Percentiles rank a stretch among this genome's conserved stretches.
Evolutionary conservation across 2,329 filamentous ascomycete genomes (phyloP).

Genomic region (Sarocladium strictum): DNA sequence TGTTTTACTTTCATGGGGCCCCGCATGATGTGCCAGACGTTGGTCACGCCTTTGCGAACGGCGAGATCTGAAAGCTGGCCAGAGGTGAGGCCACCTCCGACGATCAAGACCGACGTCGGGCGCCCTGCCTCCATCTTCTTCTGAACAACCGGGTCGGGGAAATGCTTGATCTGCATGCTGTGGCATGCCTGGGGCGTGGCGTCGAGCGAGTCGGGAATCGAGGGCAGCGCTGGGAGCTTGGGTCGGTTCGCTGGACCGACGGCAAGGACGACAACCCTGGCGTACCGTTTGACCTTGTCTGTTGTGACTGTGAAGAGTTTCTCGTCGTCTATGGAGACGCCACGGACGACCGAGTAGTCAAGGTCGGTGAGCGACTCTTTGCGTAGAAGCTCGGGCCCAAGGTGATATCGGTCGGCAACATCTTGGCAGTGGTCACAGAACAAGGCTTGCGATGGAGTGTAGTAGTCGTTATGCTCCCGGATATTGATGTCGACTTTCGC

Average conservation of each 20-base stretch:
- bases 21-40: conserved; percentile 67
- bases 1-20: conserved; percentile 57
- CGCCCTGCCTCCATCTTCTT: conserved; percentile 42
- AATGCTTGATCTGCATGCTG: conserved; percentile 54
- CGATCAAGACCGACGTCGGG: conserved; percentile 60
- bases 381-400: conserved; percentile 44
- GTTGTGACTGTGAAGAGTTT: conserved; percentile 62
- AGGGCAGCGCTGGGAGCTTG: conserved; percentile 33
- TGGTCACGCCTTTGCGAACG: conserved; percentile 57
- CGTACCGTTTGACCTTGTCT: conserved; percentile 45
- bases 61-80: conserved; percentile 67
- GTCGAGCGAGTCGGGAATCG: conserved; percentile 19
- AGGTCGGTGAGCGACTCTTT: conserved; percentile 57
- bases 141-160: conserved; percentile 48
- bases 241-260: conserved; percentile 63
- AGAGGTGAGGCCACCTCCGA: conserved; percentile 72
- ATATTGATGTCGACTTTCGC: conserved; percentile 53
- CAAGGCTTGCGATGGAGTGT: conserved; percentile 54
- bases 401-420: conserved; percentile 48
- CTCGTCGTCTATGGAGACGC: conserved; percentile 37
- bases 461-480: conserved; percentile 64
- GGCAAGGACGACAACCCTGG: conserved; percentile 61
- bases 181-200: conserved; percentile 48
- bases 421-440: conserved; percentile 58
- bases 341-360: conserved; percentile 45